phyloP scores from a whole-genome alignment of 495 filamentous ascomycete genomes.

The Hyaloscypha hepaticicola region DNA sequence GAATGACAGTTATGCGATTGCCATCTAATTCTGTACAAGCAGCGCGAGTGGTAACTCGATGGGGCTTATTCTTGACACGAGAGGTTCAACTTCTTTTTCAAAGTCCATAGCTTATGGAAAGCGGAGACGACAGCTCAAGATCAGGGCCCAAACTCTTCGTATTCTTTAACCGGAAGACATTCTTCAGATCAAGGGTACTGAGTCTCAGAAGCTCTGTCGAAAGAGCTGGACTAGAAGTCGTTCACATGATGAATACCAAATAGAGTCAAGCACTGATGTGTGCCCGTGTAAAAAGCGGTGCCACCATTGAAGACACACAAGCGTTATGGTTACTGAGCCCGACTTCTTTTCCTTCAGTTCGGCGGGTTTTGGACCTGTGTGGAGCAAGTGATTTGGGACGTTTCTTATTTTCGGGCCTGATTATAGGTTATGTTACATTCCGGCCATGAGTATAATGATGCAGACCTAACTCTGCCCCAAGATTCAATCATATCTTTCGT shows the following conservation, averaged over 20 bases:
- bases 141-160: constrained; percentile 27
- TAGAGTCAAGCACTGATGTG: constrained; percentile 99
- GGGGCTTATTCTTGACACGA: constrained; percentile 99
- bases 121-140: constrained; percentile 39
- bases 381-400: neutral
- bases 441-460: neutral
- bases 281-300: constrained; percentile 44
- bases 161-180: constrained; percentile 35
- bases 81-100: constrained; percentile 61
- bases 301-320: constrained; percentile 69
- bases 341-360: neutral
- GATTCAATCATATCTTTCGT: neutral
- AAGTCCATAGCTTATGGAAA: constrained; percentile 70
- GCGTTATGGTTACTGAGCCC: constrained; percentile 60
- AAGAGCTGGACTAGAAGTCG: constrained; percentile 61
- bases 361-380: neutral
- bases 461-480: neutral
- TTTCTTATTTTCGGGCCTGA: neutral
- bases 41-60: constrained; percentile 90
- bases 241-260: constrained; percentile 95
- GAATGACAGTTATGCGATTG: constrained; percentile 99
- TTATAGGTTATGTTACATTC: constrained; percentile 2
- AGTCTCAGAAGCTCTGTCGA: constrained; percentile 58
- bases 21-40: constrained; percentile 44
- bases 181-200: constrained; percentile 27